A percentile compares a stretch with the other conserved stretches of the same genome.
phyloP scores from a whole-genome alignment of 441 rosid genomes.

The Viola pubescens region DNA sequence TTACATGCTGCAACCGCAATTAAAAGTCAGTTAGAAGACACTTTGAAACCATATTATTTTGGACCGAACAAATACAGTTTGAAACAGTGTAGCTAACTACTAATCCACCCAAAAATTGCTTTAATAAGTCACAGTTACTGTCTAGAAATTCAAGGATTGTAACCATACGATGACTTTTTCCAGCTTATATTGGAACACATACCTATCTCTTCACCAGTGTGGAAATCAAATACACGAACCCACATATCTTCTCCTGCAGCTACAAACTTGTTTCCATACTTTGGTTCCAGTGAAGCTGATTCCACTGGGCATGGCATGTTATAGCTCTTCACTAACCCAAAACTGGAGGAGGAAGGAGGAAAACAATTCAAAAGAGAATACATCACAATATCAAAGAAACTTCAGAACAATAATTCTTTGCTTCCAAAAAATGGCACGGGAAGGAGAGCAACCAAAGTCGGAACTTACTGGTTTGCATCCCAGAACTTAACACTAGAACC shows the following conservation, averaged over 20 bases:
- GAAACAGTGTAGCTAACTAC: too few species aligned
- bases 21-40: neutral
- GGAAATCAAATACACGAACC: constrained; percentile 67
- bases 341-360: constrained; percentile 26
- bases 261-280: constrained; percentile 66
- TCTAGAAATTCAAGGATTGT: too few species aligned
- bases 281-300: constrained; percentile 92
- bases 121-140: too few species aligned
- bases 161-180: neutral
- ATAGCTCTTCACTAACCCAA: constrained; percentile 65
- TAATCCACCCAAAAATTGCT: too few species aligned
- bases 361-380: neutral
- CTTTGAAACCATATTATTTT: neutral
- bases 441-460: neutral
- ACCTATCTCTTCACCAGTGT: constrained; percentile 90
- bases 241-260: constrained; percentile 85
- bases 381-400: neutral
- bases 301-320: constrained; percentile 67
- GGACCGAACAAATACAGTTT: too few species aligned
- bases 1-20: constrained; percentile 58
- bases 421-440: neutral
- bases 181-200: constrained; percentile 14
- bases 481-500: constrained; percentile 88
- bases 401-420: neutral
- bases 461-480: constrained; percentile 91